Percentiles rank a stretch among this genome's conserved stretches.
Evolutionary conservation across 331 rosid genomes (phyloP).

Genomic region (Malus hybrid): DNA sequence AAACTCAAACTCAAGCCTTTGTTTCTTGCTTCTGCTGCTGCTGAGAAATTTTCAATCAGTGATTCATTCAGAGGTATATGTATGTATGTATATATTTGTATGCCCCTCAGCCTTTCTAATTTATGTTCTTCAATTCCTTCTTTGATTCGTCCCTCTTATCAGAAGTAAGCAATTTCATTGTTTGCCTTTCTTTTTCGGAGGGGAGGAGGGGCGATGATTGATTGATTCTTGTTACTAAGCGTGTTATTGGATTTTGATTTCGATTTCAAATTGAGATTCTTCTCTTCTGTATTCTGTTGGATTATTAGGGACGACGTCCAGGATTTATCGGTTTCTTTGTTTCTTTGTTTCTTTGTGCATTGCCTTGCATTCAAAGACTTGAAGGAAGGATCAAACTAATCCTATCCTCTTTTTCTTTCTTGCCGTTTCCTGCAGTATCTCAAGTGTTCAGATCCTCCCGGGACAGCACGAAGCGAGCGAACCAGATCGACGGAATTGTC

Average conservation of each 20-base stretch:
- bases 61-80: background rate
- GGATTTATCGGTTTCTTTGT: background rate
- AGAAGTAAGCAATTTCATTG: no score
- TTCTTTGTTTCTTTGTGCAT: conserved; percentile 2
- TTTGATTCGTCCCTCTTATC: no score
- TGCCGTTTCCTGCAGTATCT: background rate
- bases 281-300: conserved; percentile 11
- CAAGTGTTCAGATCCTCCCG: background rate
- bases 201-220: no score
- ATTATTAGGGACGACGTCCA: background rate
- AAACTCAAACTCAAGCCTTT: background rate
- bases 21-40: background rate
- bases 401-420: background rate
- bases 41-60: background rate
- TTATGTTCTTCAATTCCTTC: no score
- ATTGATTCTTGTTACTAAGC: no score
- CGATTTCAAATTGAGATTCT: background rate
- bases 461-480: background rate
- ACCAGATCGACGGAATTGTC: background rate
- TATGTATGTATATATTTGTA: background rate
- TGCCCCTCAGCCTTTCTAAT: no score
- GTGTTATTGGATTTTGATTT: background rate
- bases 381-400: background rate
- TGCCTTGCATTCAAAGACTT: background rate
- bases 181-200: no score